Percentiles rank a stretch among this genome's conserved stretches.
These are phyloP conservation scores for Agaricus blazei DNA, from an alignment of 768 basidiomycete species.

Conservation along the genomic window DNA sequence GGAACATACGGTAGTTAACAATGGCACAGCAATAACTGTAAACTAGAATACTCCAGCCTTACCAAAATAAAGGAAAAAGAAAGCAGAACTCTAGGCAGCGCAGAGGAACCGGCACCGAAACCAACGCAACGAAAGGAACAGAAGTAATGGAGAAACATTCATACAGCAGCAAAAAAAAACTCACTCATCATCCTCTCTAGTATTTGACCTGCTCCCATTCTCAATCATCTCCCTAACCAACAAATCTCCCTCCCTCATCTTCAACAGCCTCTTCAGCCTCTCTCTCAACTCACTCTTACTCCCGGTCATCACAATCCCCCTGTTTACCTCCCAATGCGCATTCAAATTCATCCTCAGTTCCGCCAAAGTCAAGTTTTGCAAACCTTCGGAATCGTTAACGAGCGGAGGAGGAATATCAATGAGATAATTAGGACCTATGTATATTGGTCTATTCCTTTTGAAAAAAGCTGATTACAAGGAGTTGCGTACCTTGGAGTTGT, in stretches of 20 bases:
- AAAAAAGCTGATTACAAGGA: neutral
- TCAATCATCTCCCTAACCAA: conserved; percentile 36
- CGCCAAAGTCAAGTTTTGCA: conserved; percentile 34
- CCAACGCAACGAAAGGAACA: too few relatives aligned
- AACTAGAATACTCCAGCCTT: too few relatives aligned
- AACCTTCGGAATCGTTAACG: conserved; percentile 36
- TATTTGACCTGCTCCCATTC: neutral
- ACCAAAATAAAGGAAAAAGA: too few relatives aligned
- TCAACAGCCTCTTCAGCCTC: conserved; percentile 41
- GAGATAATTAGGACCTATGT: conserved; percentile 42
- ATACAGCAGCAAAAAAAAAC: too few relatives aligned
- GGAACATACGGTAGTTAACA: too few relatives aligned
- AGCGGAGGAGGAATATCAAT: conserved; percentile 43
- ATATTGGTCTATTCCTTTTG: conserved; percentile 22
- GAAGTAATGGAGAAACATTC: too few relatives aligned
- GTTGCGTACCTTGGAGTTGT: conserved; percentile 47
- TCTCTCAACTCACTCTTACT: conserved; percentile 43
- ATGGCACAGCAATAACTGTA: too few relatives aligned
- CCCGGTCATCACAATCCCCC: conserved; percentile 38
- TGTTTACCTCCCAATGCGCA: conserved; percentile 47
- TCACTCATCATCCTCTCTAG: too few relatives aligned
- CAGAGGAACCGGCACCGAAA: too few relatives aligned
- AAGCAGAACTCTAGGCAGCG: too few relatives aligned
- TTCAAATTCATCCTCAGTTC: conserved; percentile 54
- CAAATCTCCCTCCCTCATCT: conserved; percentile 44